Percentiles rank a stretch among this genome's conserved stretches.
phyloP scores from a whole-genome alignment of 352 stramenopile genomes.

The Pythium phragmitis region DNA sequence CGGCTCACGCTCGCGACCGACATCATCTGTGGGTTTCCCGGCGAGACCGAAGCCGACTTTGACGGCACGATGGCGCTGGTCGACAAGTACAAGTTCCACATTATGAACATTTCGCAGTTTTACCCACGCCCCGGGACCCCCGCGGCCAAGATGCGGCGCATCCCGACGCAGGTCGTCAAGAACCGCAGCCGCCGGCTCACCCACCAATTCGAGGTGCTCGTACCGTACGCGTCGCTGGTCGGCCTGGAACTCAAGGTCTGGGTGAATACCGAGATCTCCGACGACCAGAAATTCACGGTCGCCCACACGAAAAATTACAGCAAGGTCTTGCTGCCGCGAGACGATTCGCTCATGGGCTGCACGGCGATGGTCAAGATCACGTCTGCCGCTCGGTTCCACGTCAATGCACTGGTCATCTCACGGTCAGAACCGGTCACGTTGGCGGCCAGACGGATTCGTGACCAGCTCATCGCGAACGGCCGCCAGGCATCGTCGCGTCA shows the following conservation, averaged over 20 bases:
- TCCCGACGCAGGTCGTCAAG: slow-evolving; percentile 89
- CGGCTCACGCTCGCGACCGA: slow-evolving; percentile 89
- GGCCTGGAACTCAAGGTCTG: slow-evolving; percentile 64
- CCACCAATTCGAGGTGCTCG: slow-evolving; percentile 83
- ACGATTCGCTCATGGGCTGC: slow-evolving; percentile 78
- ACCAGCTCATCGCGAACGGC: slow-evolving; percentile 46
- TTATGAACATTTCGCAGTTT: slow-evolving; percentile 94
- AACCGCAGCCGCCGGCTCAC: slow-evolving; percentile 83
- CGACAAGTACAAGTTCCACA: slow-evolving; percentile 86
- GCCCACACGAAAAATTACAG: slow-evolving; percentile 92
- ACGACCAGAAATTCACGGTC: slow-evolving; percentile 78
- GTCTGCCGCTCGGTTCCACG: slow-evolving; percentile 66
- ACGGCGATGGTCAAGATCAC: slow-evolving; percentile 60
- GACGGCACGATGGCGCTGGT: slow-evolving; percentile 87
- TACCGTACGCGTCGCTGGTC: slow-evolving; percentile 75
- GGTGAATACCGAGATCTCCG: slow-evolving; percentile 83
- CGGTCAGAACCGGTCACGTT: slow-evolving; percentile 51
- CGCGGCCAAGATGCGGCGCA: slow-evolving; percentile 87
- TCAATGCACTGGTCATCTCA: slow-evolving; percentile 61
- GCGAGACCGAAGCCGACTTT: slow-evolving; percentile 89
- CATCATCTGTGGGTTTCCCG: slow-evolving; percentile 92
- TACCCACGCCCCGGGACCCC: slow-evolving; percentile 91
- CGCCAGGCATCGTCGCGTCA: slow-evolving; percentile 32
- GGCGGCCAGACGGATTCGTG: slow-evolving; percentile 47
- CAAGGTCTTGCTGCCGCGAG: slow-evolving; percentile 85